Evolutionary conservation across 345 rosid genomes (phyloP).

Genomic region (Lumnitzera littorea): DNA sequence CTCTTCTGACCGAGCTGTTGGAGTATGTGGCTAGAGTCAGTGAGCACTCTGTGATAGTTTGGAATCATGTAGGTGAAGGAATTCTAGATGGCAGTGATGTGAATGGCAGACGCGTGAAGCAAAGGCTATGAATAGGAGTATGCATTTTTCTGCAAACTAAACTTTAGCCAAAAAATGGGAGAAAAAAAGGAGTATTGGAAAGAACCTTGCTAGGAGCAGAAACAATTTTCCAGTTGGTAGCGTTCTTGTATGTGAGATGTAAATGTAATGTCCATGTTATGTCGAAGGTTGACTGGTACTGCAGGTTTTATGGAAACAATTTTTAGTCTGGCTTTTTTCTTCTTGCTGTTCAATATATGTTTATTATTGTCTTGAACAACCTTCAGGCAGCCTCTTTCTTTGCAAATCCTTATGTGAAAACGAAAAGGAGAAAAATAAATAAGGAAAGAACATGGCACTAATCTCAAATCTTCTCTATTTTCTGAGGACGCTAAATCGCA

Average conservation of each 20-base stretch:
- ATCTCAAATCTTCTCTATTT: no score
- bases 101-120: constrained; percentile 62
- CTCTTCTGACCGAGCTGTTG: constrained; percentile 44
- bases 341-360: neutral
- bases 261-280: constrained; percentile 19
- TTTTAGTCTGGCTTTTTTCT: neutral
- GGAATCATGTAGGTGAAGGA: constrained; percentile 33
- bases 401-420: no score
- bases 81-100: constrained; percentile 44
- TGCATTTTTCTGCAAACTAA: neutral
- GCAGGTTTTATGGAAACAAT: constrained; percentile 7
- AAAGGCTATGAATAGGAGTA: constrained; percentile 27
- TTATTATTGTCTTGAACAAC: no score
- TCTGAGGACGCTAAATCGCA: no score
- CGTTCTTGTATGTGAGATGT: constrained; percentile 21
- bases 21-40: constrained; percentile 46
- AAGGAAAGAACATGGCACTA: no score
- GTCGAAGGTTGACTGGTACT: constrained; percentile 8
- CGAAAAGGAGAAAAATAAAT: no score
- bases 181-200: neutral
- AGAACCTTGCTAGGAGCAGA: constrained; percentile 20
- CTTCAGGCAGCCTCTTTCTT: no score
- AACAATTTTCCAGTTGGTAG: constrained; percentile 11
- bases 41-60: constrained; percentile 32
- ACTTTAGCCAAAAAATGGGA: constrained; percentile 12